Evolutionary conservation across 306 rosid species (phyloP).

Genomic region (Oemleria cerasiformis): DNA sequence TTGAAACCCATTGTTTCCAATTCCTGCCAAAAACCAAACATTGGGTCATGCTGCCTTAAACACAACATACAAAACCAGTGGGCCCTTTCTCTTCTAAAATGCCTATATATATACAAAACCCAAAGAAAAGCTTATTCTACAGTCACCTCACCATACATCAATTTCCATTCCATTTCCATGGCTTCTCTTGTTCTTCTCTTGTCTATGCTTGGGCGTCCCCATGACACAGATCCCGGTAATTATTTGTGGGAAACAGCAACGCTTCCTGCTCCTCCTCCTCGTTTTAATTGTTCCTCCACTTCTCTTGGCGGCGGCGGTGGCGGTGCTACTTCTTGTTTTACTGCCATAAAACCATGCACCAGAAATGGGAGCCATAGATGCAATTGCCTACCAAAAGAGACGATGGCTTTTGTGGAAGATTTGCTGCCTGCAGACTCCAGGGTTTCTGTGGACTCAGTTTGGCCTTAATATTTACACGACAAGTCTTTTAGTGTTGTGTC

Average conservation of each 20-base stretch:
- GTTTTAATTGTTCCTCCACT: neutral
- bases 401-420: neutral
- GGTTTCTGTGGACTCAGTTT: slow-evolving; percentile 4
- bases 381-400: neutral
- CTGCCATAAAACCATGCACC: neutral
- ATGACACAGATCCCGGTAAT: neutral
- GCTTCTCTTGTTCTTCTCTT: slow-evolving; percentile 23
- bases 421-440: neutral
- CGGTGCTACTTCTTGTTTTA: neutral
- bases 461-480: neutral
- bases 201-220: slow-evolving; percentile 9
- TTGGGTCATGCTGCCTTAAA: no score
- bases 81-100: no score
- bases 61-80: no score
- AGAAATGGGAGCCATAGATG: neutral
- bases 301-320: neutral
- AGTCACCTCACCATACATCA: neutral
- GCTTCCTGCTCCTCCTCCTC: neutral
- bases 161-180: neutral
- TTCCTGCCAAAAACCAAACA: no score
- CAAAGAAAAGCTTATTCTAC: neutral
- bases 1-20: no score
- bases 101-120: neutral
- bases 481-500: neutral
- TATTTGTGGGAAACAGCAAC: neutral